Base-by-base conservation (phyloP, 2,329 filamentous ascomycete species). In the Trichoderma semiorbis region DNA sequence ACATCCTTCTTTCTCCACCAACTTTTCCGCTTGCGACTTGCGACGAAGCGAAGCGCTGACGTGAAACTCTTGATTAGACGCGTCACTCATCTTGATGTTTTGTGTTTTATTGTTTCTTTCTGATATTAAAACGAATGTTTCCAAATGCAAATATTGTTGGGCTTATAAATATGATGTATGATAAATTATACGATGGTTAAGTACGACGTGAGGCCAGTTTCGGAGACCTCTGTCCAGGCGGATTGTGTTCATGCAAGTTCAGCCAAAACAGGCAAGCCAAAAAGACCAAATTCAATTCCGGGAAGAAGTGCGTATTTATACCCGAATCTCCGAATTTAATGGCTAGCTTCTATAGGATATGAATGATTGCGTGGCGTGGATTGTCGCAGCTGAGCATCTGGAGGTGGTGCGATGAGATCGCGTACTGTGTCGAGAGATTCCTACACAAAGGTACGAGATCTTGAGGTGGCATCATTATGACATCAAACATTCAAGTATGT, bases 391-490 rank as follows among this genome's bases (percentile, higher is more conserved):
- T 26, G 11, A 18, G 6, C 24, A 21, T 30, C 14, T 39, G 18
- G 8, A 24, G 47, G 24, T 60, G 65, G 53, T 21, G 26, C 21
- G 65, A 47, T 68, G 53, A 58, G 50, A 68, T 68, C 50, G 26
- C 18, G 43, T 36, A 39, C 39, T 11, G 4, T 30, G 24, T 18
- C 32, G 28, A 53, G n/a, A n/a, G 16, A 16, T 18, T 32, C n/a
- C n/a, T 24, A 12, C 16, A 28, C 4, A 7, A 39, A 34, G n/a
- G 39, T 32, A 34, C 62, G 18, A 30, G 36, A 60, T 21, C 53
- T 58, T 11, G 7, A 21, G 43, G 50, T 68, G 65, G 53, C 65
- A 68, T 68, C 65, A 68, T 68, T 43, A 58, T 68, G 65, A 68
- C 65, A 68, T 68, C 65, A 43, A 58, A 60, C 21, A 24, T 53